Percentiles rank a stretch among this genome's conserved stretches.
phyloP scores from a whole-genome alignment of 176 grass and related monocot genomes.

The Chrysopogon serrulatus region DNA sequence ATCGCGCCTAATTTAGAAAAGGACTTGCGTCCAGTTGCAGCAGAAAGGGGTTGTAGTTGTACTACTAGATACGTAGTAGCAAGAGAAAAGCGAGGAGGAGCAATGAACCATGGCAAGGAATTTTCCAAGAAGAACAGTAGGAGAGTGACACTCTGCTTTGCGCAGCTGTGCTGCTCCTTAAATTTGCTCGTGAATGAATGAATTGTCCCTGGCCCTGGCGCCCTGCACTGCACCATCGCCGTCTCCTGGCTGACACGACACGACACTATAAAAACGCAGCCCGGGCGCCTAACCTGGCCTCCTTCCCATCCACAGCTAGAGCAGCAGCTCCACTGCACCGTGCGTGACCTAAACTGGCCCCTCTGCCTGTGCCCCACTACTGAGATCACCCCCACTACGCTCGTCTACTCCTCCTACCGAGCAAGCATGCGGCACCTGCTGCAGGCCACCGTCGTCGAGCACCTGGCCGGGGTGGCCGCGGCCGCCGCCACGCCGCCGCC shows the following conservation, averaged over 20 bases:
- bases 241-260: background rate
- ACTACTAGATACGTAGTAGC: too few relatives aligned
- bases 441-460: background rate
- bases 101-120: background rate
- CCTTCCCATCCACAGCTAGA: background rate
- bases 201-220: background rate
- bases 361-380: background rate
- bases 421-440: slow-evolving; percentile 15
- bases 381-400: background rate
- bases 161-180: background rate
- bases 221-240: background rate
- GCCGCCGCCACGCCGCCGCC: background rate
- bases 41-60: background rate
- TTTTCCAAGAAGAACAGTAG: background rate
- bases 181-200: background rate
- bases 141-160: slow-evolving; percentile 1
- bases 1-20: slow-evolving; percentile 18
- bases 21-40: slow-evolving; percentile 8
- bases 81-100: background rate
- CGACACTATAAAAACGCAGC: slow-evolving; percentile 8
- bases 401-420: background rate
- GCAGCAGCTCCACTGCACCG: background rate
- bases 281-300: background rate
- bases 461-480: slow-evolving; percentile 1
- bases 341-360: slow-evolving; percentile 18